Evolutionary conservation across 306 rosid species (phyloP).

Genomic region (Cicer cuneatum): DNA sequence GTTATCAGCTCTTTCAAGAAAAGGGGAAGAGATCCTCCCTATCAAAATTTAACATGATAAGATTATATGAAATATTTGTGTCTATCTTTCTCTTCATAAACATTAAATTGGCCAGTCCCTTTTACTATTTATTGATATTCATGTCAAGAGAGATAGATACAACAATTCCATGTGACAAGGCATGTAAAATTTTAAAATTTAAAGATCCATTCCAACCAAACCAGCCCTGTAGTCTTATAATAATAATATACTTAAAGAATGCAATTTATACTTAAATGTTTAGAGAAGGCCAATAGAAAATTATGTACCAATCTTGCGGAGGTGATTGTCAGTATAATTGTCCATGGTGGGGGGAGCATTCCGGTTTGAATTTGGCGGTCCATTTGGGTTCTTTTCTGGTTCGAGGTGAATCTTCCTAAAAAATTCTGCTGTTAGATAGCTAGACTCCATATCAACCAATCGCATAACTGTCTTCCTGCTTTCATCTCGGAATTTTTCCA

Average conservation of each 20-base stretch:
- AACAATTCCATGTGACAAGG: neutral
- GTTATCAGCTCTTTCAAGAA: neutral
- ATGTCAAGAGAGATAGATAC: slow-evolving; percentile 7
- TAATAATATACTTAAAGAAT: slow-evolving; percentile 8
- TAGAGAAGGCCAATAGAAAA: slow-evolving; percentile 38
- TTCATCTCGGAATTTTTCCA: slow-evolving; percentile 93
- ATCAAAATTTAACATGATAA: neutral
- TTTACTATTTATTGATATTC: slow-evolving; percentile 16
- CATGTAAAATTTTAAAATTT: slow-evolving; percentile 4
- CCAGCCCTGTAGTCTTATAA: slow-evolving; percentile 4
- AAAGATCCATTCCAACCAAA: neutral
- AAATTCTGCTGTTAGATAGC: slow-evolving; percentile 92
- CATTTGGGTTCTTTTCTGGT: slow-evolving; percentile 69
- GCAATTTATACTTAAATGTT: slow-evolving; percentile 23
- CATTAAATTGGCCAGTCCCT: neutral
- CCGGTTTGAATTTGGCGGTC: slow-evolving; percentile 54
- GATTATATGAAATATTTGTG: slow-evolving; percentile 10
- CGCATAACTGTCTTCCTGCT: slow-evolving; percentile 85
- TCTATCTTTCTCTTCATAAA: neutral
- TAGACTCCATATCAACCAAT: slow-evolving; percentile 97
- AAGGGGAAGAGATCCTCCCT: neutral
- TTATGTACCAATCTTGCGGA: slow-evolving; percentile 81
- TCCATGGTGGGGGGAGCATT: slow-evolving; percentile 61
- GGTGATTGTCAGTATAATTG: slow-evolving; percentile 71
- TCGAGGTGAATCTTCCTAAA: slow-evolving; percentile 85